phyloP scores from a whole-genome alignment of 345 rosid species.

The Eucalyptus sp. region DNA sequence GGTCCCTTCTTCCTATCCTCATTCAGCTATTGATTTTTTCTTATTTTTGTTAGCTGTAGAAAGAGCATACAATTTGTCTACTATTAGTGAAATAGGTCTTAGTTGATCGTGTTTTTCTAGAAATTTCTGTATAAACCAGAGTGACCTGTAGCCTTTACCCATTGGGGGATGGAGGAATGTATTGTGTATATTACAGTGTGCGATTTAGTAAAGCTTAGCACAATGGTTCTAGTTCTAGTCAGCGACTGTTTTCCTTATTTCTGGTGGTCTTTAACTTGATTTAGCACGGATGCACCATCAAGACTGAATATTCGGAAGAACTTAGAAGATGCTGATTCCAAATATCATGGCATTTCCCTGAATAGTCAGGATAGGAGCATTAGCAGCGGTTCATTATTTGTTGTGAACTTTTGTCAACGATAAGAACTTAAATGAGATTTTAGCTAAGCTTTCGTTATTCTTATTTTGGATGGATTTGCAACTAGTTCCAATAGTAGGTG shows the following conservation, averaged over 20 bases:
- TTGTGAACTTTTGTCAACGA: background rate
- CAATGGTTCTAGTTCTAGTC: background rate
- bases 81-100: background rate
- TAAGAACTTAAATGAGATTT: background rate
- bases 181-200: background rate
- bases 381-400: background rate
- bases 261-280: background rate
- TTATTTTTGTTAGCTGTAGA: background rate
- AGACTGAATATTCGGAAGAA: background rate
- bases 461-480: background rate
- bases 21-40: background rate
- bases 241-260: background rate
- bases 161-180: background rate
- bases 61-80: background rate
- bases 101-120: background rate
- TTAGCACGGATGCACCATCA: background rate
- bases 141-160: background rate
- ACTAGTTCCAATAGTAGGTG: background rate
- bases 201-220: background rate
- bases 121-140: background rate
- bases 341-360: background rate
- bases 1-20: background rate
- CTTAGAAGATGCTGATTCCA: background rate
- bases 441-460: background rate
- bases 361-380: background rate